Evolutionary conservation across 1,284 basidiomycete species (phyloP).

Genomic region (Psilocybe mexicana): DNA sequence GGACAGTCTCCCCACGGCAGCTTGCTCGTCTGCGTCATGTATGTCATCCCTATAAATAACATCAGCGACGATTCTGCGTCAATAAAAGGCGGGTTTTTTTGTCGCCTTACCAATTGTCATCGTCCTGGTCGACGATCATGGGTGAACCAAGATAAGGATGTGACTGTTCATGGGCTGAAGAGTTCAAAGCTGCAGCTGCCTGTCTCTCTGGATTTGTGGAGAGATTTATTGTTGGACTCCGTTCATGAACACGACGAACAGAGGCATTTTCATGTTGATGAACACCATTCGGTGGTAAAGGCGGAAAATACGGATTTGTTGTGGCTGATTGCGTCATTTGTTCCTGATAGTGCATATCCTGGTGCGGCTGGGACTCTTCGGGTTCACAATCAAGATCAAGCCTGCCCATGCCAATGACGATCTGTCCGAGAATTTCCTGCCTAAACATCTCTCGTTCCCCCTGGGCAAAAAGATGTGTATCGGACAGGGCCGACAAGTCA

Average conservation of each 20-base stretch:
- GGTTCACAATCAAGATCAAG: slow-evolving; percentile 52
- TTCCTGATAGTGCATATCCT: slow-evolving; percentile 7
- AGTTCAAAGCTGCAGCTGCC: too few relatives aligned
- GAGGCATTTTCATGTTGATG: not conserved
- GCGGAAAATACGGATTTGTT: slow-evolving; percentile 45
- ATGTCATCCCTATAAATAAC: slow-evolving; percentile 27
- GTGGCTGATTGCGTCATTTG: slow-evolving; percentile 11
- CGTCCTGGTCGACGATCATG: slow-evolving; percentile 9
- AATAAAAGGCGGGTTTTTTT: not conserved
- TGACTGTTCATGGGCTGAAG: not conserved
- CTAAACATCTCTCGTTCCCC: slow-evolving; percentile 68
- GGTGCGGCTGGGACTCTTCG: slow-evolving; percentile 27
- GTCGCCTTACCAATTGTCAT: slow-evolving; percentile 8
- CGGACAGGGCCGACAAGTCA: slow-evolving; percentile 29
- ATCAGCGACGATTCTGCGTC: not conserved
- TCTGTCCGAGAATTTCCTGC: slow-evolving; percentile 78
- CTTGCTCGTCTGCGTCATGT: slow-evolving; percentile 43
- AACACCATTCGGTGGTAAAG: slow-evolving; percentile 4
- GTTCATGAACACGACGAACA: not conserved
- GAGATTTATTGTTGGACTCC: too few relatives aligned
- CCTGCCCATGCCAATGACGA: slow-evolving; percentile 86
- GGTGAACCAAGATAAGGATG: not conserved
- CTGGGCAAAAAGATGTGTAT: slow-evolving; percentile 50
- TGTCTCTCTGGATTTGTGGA: too few relatives aligned
- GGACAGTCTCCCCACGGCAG: slow-evolving; percentile 84